phyloP scores from a whole-genome alignment of 345 rosid species.

The Litchi chinensis region DNA sequence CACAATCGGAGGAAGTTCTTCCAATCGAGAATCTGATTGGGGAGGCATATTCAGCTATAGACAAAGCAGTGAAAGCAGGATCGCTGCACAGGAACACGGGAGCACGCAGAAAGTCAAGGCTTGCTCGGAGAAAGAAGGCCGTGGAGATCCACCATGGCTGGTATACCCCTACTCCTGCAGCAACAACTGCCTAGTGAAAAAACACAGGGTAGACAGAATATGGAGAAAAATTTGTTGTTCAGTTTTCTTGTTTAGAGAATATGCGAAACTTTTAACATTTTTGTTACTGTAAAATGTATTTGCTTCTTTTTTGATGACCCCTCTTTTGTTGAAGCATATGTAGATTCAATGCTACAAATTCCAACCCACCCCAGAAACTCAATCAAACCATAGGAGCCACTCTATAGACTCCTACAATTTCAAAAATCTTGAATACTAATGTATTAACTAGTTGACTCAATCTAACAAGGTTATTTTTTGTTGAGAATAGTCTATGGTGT shows the following conservation, averaged over 20 bases:
- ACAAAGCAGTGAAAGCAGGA: slow-evolving; percentile 80
- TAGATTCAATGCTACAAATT: neutral
- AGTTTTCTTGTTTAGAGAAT: slow-evolving; percentile 19
- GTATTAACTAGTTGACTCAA: no score
- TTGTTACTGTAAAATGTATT: neutral
- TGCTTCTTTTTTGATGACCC: neutral
- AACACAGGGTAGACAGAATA: neutral
- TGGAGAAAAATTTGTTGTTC: neutral
- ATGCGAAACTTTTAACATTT: neutral
- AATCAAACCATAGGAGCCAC: neutral
- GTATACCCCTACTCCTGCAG: slow-evolving; percentile 65
- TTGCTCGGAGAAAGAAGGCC: slow-evolving; percentile 87
- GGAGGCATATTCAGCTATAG: slow-evolving; percentile 84
- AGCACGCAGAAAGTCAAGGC: slow-evolving; percentile 79
- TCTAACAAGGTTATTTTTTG: neutral
- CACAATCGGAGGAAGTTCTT: slow-evolving; percentile 71
- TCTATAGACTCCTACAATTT: neutral
- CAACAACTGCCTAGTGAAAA: slow-evolving; percentile 32
- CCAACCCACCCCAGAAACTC: neutral
- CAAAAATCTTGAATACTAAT: neutral
- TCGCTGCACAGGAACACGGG: slow-evolving; percentile 83
- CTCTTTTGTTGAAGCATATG: neutral
- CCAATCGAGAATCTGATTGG: slow-evolving; percentile 77
- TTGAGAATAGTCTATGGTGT: no score
- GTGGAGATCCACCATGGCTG: slow-evolving; percentile 90